Evolutionary conservation across 2,329 filamentous ascomycete genomes (phyloP).

Genomic region (Davidsoniella eucalypti): DNA sequence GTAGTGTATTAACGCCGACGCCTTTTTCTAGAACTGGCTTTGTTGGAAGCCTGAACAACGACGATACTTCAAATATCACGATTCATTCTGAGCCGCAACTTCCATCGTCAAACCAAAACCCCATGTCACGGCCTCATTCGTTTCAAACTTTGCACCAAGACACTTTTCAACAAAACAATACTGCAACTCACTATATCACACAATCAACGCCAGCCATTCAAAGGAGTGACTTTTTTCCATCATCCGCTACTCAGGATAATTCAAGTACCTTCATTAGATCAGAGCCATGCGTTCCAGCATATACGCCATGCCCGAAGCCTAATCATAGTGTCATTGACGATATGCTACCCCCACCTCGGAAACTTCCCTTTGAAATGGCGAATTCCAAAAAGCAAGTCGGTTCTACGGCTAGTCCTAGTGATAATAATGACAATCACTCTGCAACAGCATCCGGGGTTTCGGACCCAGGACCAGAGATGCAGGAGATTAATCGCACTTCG

Average conservation of each 20-base stretch:
- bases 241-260: background rate
- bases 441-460: background rate
- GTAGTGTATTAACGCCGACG: no score
- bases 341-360: slow-evolving; percentile 9
- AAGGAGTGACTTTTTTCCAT: background rate
- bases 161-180: no score
- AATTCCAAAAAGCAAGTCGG: background rate
- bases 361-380: slow-evolving; percentile 6
- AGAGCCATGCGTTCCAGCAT: background rate
- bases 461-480: no score
- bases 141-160: no score
- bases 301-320: background rate
- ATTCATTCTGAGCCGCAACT: no score
- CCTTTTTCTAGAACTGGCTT: no score
- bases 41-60: no score
- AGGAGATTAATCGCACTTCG: no score
- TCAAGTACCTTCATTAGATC: background rate
- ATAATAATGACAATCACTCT: background rate
- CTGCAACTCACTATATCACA: background rate
- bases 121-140: no score
- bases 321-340: slow-evolving; percentile 2
- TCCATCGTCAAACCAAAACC: no score
- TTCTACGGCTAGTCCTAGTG: background rate
- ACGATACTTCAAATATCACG: no score
- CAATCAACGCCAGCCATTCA: background rate